These are phyloP conservation scores for Plasmodium blacklocki DNA, from an alignment of 169 alveolate genomes.

Conservation along the genomic window DNA sequence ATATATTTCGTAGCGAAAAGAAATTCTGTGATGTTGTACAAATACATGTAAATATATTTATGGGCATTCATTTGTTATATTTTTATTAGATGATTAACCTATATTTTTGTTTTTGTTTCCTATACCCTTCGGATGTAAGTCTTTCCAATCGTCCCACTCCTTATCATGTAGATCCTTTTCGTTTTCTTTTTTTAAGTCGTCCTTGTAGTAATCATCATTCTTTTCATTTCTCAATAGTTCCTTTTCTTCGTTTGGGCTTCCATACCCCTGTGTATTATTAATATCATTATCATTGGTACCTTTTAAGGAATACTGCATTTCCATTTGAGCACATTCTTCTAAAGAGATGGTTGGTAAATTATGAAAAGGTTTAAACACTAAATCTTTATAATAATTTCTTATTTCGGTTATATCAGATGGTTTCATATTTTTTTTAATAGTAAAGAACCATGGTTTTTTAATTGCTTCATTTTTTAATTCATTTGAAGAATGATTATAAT, in stretches of 20 bases:
- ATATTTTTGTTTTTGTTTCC: constrained; percentile 63
- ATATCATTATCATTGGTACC: constrained; percentile 4
- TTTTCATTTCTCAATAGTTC: neutral
- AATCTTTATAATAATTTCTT: constrained; percentile 47
- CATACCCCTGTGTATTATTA: neutral
- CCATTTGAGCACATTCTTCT: constrained; percentile 87
- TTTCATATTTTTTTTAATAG: constrained; percentile 52
- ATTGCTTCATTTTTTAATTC: neutral
- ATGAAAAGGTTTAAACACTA: constrained; percentile 57
- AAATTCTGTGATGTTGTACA: too few species aligned
- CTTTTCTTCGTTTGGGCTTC: neutral
- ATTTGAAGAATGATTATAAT: neutral
- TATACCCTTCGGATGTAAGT: constrained; percentile 61
- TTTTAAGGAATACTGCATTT: constrained; percentile 76
- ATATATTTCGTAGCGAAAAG: too few species aligned
- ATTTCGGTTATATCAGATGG: constrained; percentile 29
- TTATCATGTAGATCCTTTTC: constrained; percentile 34
- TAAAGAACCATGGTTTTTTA: constrained; percentile 47
- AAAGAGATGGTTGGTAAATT: constrained; percentile 83
- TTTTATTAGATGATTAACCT: neutral
- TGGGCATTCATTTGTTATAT: neutral
- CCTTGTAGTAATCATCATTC: constrained; percentile 35
- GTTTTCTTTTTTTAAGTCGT: constrained; percentile 17
- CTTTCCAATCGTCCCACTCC: constrained; percentile 73
- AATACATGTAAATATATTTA: too few species aligned